These are phyloP conservation scores for Lactarius pseudohatsudake DNA, from an alignment of 768 basidiomycete species.

Conservation along the genomic window DNA sequence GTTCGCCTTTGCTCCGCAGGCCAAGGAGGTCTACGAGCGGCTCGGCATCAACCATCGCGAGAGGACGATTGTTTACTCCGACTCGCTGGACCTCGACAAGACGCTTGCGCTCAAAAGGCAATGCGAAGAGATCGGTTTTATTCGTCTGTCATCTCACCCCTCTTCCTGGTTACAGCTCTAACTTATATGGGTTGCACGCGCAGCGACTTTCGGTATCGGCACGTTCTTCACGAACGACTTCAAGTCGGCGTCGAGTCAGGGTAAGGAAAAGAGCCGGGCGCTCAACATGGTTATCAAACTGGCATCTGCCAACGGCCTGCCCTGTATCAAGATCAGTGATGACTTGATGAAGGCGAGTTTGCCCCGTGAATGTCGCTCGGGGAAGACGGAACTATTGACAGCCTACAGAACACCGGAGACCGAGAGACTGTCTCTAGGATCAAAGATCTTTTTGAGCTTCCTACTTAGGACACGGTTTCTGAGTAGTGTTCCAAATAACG, in stretches of 20 bases:
- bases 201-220: conserved; percentile 91
- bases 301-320: conserved; percentile 63
- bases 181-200: conserved; percentile 10
- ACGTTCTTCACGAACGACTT: conserved; percentile 94
- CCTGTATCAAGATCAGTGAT: conserved; percentile 93
- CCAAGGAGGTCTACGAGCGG: conserved; percentile 66
- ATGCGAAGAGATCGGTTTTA: conserved; percentile 71
- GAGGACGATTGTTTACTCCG: conserved; percentile 83
- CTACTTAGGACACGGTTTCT: conserved; percentile 24
- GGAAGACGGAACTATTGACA: background rate
- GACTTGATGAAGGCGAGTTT: conserved; percentile 72
- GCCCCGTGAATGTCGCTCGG: background rate
- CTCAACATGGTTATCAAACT: conserved; percentile 97
- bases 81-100: conserved; percentile 71
- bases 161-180: conserved; percentile 10
- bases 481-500: background rate
- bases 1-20: conserved; percentile 70
- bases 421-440: conserved; percentile 46
- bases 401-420: conserved; percentile 50
- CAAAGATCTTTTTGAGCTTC: conserved; percentile 51
- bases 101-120: conserved; percentile 68
- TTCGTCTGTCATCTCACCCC: conserved; percentile 41
- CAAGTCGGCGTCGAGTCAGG: conserved; percentile 41
- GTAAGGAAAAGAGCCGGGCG: conserved; percentile 67
- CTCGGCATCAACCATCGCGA: conserved; percentile 64